A percentile compares a stretch with the other conserved stretches of the same genome.
Conservation (phyloP, 1,284 basidiomycete genomes). For the Trichosporon sp. region DNA sequence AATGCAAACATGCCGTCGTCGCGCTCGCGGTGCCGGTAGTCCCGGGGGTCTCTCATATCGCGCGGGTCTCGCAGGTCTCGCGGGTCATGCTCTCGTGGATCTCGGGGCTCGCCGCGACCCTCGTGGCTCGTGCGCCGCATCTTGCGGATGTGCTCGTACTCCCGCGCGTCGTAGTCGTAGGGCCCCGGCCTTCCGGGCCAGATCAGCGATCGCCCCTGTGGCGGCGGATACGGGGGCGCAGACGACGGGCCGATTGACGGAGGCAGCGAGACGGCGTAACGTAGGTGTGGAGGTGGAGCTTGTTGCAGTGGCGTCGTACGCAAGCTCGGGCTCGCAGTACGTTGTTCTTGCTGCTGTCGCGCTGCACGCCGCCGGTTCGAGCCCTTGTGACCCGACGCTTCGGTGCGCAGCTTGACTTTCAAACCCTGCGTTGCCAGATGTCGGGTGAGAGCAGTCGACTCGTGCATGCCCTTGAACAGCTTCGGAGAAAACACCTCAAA, state of each 20-base stretch:
- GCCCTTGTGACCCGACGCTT: conserved; percentile 45
- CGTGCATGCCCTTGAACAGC: conserved; percentile 57
- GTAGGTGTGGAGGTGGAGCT: conserved; percentile 13
- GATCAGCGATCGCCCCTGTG: conserved; percentile 16
- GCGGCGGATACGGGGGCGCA: conserved; percentile 10
- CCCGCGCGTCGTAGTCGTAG: conserved; percentile 2
- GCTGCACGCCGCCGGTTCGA: conserved; percentile 22
- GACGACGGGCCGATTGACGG: conserved; percentile 13
- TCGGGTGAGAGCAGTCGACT: conserved; percentile 54
- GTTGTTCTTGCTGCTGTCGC: neutral
- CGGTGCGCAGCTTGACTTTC: conserved; percentile 57
- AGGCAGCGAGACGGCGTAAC: neutral
- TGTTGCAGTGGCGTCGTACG: conserved; percentile 15
- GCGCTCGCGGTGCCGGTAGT: conserved; percentile 12
- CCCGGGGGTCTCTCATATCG: neutral
- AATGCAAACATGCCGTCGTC: conserved; percentile 23
- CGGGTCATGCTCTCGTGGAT: no score
- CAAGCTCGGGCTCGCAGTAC: neutral
- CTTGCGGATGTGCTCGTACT: conserved; percentile 24
- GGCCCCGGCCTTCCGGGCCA: neutral
- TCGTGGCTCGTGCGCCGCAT: conserved; percentile 21
- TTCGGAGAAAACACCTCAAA: conserved; percentile 59
- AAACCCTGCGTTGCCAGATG: conserved; percentile 57
- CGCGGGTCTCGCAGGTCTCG: no score
- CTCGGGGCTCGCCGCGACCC: conserved; percentile 13